Percentiles rank a stretch among this genome's conserved stretches.
phyloP scores from a whole-genome alignment of 148 eudicot genomes.

The Polygonum maritimum region DNA sequence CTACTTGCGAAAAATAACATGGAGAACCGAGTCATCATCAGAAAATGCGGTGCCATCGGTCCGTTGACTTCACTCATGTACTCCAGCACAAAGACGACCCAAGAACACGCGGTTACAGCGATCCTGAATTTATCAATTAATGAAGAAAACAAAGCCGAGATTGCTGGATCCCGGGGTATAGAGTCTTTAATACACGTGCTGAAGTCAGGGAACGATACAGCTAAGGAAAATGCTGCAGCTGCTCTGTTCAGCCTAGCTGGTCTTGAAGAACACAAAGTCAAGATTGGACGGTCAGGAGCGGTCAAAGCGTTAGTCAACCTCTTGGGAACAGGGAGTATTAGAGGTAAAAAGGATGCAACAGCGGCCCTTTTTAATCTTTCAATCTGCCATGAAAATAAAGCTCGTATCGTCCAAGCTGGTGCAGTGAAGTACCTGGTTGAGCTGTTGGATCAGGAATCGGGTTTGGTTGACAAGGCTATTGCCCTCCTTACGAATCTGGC shows the following conservation, averaged over 20 bases:
- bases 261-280: slow-evolving; percentile 64
- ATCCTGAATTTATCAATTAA: slow-evolving; percentile 75
- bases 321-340: slow-evolving; percentile 52
- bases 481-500: slow-evolving; percentile 88
- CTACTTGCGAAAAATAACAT: slow-evolving; percentile 63
- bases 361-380: slow-evolving; percentile 89
- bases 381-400: slow-evolving; percentile 89
- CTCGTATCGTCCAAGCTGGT: slow-evolving; percentile 84
- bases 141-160: slow-evolving; percentile 57
- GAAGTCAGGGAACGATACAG: slow-evolving; percentile 53
- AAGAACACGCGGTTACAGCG: slow-evolving; percentile 94
- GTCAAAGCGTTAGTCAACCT: slow-evolving; percentile 74
- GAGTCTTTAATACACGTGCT: slow-evolving; percentile 82
- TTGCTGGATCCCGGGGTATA: slow-evolving; percentile 58
- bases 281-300: slow-evolving; percentile 83
- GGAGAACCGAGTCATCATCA: slow-evolving; percentile 66
- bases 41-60: slow-evolving; percentile 52
- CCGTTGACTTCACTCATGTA: slow-evolving; percentile 52
- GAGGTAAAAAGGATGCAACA: slow-evolving; percentile 94
- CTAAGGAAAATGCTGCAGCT: slow-evolving; percentile 89
- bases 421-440: slow-evolving; percentile 75
- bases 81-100: slow-evolving; percentile 44
- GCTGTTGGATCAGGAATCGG: slow-evolving; percentile 57
- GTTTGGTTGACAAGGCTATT: slow-evolving; percentile 83
- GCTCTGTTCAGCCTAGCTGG: slow-evolving; percentile 76